phyloP scores from a whole-genome alignment of 805 yeast genomes.

The Blastobotrys terrestris region DNA sequence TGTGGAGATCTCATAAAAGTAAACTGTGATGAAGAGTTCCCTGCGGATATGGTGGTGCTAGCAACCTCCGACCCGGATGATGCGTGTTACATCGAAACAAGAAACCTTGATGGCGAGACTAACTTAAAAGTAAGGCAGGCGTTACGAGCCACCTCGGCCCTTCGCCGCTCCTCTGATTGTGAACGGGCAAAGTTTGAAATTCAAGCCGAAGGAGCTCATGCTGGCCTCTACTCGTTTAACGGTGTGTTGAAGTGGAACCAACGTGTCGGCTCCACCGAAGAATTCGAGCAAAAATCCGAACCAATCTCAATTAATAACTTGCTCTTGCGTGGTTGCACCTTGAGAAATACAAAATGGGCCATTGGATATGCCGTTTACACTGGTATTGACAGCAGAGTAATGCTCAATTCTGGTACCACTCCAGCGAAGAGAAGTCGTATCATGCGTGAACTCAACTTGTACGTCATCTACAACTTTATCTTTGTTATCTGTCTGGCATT shows the following conservation, averaged over 20 bases:
- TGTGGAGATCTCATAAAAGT: slow-evolving; percentile 72
- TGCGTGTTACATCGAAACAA: slow-evolving; percentile 63
- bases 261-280: slow-evolving; percentile 28
- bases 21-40: slow-evolving; percentile 65
- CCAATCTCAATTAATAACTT: slow-evolving; percentile 57
- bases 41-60: slow-evolving; percentile 65
- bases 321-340: slow-evolving; percentile 63
- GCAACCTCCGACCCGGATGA: slow-evolving; percentile 67
- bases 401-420: slow-evolving; percentile 71
- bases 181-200: slow-evolving; percentile 52
- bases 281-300: slow-evolving; percentile 35
- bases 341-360: slow-evolving; percentile 72
- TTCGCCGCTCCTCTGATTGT: slow-evolving; percentile 54
- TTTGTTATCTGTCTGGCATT: slow-evolving; percentile 61
- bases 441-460: slow-evolving; percentile 58
- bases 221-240: slow-evolving; percentile 56
- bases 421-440: slow-evolving; percentile 68
- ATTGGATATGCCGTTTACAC: slow-evolving; percentile 72
- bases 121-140: slow-evolving; percentile 57
- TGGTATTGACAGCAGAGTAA: slow-evolving; percentile 68
- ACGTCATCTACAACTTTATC: slow-evolving; percentile 57
- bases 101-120: slow-evolving; percentile 71
- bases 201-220: slow-evolving; percentile 69
- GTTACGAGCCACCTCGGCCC: slow-evolving; percentile 45
- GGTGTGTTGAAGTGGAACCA: slow-evolving; percentile 52